phyloP scores from a whole-genome alignment of 2,329 filamentous ascomycete genomes.

The Phialophora verrucosa region DNA sequence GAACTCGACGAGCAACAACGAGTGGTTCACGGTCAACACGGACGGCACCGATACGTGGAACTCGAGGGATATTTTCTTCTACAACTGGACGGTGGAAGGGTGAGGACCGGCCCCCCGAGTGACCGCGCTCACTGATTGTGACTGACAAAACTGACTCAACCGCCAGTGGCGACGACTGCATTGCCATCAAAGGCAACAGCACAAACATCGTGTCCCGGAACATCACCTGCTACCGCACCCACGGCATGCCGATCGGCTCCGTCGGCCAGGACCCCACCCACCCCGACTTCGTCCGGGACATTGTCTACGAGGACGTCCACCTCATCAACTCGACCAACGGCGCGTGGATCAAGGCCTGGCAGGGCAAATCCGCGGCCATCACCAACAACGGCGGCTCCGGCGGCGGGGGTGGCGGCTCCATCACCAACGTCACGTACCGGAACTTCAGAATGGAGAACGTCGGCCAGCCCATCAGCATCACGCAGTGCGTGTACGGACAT shows the following conservation, averaged over 20 bases:
- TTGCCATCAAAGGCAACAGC: conserved; percentile 76
- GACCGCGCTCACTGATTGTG: background rate
- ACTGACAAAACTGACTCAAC: background rate
- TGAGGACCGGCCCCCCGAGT: background rate
- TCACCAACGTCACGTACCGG: conserved; percentile 71
- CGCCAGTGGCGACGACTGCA: conserved; percentile 71
- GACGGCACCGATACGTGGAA: conserved; percentile 64
- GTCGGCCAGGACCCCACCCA: conserved; percentile 69
- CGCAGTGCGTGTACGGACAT: conserved; percentile 61
- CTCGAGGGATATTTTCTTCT: conserved; percentile 66
- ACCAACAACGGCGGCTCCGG: conserved; percentile 65
- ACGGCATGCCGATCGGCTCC: conserved; percentile 75
- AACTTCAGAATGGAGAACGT: conserved; percentile 66
- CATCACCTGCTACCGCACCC: conserved; percentile 70
- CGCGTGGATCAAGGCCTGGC: conserved; percentile 77
- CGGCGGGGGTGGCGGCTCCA: conserved; percentile 67
- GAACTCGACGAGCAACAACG: conserved; percentile 59
- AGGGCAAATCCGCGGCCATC: conserved; percentile 60
- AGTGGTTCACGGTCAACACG: conserved; percentile 67
- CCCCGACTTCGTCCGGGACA: conserved; percentile 70
- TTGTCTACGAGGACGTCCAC: conserved; percentile 67
- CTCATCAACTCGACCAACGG: conserved; percentile 68
- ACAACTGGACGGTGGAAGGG: conserved; percentile 63
- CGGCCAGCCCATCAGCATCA: conserved; percentile 68
- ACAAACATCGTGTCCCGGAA: conserved; percentile 72